Conservation (phyloP, 106 monocot genomes). For the Dactylorhiza incarnata region DNA sequence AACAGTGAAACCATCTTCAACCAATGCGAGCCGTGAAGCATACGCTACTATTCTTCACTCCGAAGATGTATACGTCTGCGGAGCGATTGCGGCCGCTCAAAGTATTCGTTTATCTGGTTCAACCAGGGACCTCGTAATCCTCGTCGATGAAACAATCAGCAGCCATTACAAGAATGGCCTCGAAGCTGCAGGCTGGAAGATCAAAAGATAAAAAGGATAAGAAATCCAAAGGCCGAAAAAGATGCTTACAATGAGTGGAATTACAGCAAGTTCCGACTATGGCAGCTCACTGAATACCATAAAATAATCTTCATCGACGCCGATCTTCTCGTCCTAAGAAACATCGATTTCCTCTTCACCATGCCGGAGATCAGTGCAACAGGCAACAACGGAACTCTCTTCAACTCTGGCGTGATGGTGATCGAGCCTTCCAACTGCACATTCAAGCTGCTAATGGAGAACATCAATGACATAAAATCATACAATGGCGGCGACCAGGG, state of each 20-base stretch:
- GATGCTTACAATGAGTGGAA: constrained; percentile 86
- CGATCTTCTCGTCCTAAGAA: constrained; percentile 57
- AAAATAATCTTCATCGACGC: constrained; percentile 75
- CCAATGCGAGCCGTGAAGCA: constrained; percentile 35
- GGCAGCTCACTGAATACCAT: constrained; percentile 79
- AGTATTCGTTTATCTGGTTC: constrained; percentile 69
- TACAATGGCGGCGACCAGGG: constrained; percentile 86
- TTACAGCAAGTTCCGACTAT: constrained; percentile 81
- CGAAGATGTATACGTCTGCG: constrained; percentile 55
- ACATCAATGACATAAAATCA: constrained; percentile 57
- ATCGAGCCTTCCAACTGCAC: constrained; percentile 71
- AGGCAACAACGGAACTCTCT: constrained; percentile 59
- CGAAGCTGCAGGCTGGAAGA: constrained; percentile 65
- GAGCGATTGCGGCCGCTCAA: constrained; percentile 66
- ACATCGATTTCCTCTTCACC: constrained; percentile 57
- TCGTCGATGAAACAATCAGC: constrained; percentile 56
- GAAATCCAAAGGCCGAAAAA: constrained; percentile 55
- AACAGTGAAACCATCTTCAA: constrained; percentile 33
- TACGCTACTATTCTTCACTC: constrained; percentile 78
- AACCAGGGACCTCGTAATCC: constrained; percentile 56
- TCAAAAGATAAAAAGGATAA: constrained; percentile 53
- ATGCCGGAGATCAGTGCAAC: constrained; percentile 73
- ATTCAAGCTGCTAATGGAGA: constrained; percentile 56
- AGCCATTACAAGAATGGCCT: constrained; percentile 45
- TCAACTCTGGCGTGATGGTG: constrained; percentile 82